Conservation (phyloP, 495 filamentous ascomycete genomes). For the Neurospora sp. region DNA sequence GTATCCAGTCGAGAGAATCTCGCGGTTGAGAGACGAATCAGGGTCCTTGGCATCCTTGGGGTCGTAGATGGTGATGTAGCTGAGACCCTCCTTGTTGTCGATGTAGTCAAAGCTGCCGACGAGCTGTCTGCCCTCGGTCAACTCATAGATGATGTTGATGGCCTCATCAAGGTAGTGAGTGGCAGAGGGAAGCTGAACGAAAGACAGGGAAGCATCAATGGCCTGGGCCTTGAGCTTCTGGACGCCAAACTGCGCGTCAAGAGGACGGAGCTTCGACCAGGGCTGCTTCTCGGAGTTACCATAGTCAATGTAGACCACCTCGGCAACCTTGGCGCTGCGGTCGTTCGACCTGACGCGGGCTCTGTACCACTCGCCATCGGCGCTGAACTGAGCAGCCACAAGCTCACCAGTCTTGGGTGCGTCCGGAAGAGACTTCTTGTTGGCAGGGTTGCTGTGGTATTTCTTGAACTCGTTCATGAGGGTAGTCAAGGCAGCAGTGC, state of each 20-base stretch:
- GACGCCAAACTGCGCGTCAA: constrained; percentile 64
- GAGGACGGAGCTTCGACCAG: constrained; percentile 71
- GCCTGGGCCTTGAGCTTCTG: constrained; percentile 82
- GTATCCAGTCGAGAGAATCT: constrained; percentile 70
- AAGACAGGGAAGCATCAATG: constrained; percentile 75
- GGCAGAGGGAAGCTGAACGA: constrained; percentile 72
- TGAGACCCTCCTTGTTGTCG: constrained; percentile 59
- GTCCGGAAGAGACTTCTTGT: constrained; percentile 58
- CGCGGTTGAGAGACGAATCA: constrained; percentile 70
- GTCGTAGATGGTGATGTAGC: constrained; percentile 82
- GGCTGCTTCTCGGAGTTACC: constrained; percentile 84
- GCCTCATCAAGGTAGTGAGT: constrained; percentile 74
- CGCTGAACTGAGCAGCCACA: constrained; percentile 79
- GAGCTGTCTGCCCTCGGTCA: constrained; percentile 57
- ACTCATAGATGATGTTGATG: constrained; percentile 55
- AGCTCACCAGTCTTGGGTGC: constrained; percentile 85
- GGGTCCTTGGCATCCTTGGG: constrained; percentile 45
- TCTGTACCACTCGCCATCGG: constrained; percentile 89
- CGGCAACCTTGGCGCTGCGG: constrained; percentile 73
- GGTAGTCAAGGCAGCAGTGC: constrained; percentile 69
- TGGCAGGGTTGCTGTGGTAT: constrained; percentile 70
- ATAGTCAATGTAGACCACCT: constrained; percentile 92
- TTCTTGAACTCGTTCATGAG: constrained; percentile 81
- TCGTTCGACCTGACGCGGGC: constrained; percentile 86
- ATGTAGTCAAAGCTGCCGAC: constrained; percentile 84